phyloP scores from a whole-genome alignment of 2,329 filamentous ascomycete genomes.

The Cordyceps pruinosa region DNA sequence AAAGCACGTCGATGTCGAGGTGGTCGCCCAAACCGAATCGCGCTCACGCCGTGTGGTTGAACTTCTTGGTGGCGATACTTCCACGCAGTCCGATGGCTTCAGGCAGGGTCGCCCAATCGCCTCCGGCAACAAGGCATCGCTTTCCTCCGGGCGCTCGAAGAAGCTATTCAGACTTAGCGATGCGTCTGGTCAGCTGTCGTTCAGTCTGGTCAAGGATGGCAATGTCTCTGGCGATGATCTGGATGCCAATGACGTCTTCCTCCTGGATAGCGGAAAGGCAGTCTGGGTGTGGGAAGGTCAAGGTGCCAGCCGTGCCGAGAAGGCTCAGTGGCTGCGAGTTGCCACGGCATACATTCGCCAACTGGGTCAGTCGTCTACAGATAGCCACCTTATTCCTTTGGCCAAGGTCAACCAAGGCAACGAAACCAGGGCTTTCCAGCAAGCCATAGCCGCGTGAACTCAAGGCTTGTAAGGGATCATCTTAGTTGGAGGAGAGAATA shows the following conservation, averaged over 20 bases:
- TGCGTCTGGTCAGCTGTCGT: slow-evolving; percentile 48
- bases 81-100: slow-evolving; percentile 33
- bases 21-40: slow-evolving; percentile 54
- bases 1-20: slow-evolving; percentile 59
- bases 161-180: slow-evolving; percentile 59
- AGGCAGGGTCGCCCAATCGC: slow-evolving; percentile 34
- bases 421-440: slow-evolving; percentile 47
- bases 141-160: slow-evolving; percentile 20
- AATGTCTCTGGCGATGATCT: slow-evolving; percentile 42
- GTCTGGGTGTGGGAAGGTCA: slow-evolving; percentile 63
- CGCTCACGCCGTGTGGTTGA: slow-evolving; percentile 48
- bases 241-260: slow-evolving; percentile 54
- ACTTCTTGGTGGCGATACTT: slow-evolving; percentile 44
- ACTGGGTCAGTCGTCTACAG: slow-evolving; percentile 26
- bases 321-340: slow-evolving; percentile 52
- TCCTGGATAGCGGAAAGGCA: slow-evolving; percentile 49
- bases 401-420: slow-evolving; percentile 51
- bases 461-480: neutral
- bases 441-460: slow-evolving; percentile 32
- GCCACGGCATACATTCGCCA: slow-evolving; percentile 48
- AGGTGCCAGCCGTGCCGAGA: slow-evolving; percentile 51
- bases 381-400: slow-evolving; percentile 41
- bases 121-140: slow-evolving; percentile 18
- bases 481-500: neutral
- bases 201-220: slow-evolving; percentile 53